Conservation (phyloP, 2,329 filamentous ascomycete species). For the Dactylellina parvicollis region DNA sequence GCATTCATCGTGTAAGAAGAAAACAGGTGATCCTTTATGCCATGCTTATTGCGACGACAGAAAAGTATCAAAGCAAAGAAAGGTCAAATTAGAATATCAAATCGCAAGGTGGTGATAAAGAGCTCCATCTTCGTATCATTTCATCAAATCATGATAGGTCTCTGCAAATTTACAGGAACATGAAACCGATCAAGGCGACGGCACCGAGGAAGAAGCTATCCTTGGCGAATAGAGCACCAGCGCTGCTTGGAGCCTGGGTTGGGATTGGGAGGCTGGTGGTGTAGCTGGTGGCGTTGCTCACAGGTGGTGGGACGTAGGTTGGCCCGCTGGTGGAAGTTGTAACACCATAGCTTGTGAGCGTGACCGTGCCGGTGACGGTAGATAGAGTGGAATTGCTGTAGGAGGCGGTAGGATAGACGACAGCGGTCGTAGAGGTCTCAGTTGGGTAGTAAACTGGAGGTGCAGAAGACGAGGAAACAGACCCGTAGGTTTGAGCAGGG, state of each 20-base stretch:
- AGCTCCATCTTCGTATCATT: slow-evolving; percentile 1
- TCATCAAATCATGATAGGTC: background rate
- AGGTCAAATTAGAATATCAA: background rate
- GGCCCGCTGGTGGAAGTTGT: slow-evolving; percentile 55
- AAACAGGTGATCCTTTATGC: too few species aligned
- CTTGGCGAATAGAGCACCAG: slow-evolving; percentile 38
- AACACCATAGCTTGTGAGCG: slow-evolving; percentile 36
- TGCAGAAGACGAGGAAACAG: slow-evolving; percentile 63
- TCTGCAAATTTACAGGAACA: slow-evolving; percentile 33
- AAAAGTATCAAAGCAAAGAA: too few species aligned
- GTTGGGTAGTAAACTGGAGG: slow-evolving; percentile 60
- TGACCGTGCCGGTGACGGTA: slow-evolving; percentile 35
- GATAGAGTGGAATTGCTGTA: slow-evolving; percentile 9
- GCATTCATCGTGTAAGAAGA: background rate
- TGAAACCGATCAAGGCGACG: slow-evolving; percentile 47
- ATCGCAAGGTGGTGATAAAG: too few species aligned
- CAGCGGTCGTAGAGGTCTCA: slow-evolving; percentile 45
- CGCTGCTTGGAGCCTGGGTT: slow-evolving; percentile 39
- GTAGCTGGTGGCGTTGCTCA: slow-evolving; percentile 14
- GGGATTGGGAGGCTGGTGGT: slow-evolving; percentile 39
- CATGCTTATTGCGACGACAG: too few species aligned
- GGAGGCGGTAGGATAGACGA: slow-evolving; percentile 24
- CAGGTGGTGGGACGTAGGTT: slow-evolving; percentile 34
- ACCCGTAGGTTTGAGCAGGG: slow-evolving; percentile 59
- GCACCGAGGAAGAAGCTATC: slow-evolving; percentile 35